A percentile compares a stretch with the other conserved stretches of the same genome.
Evolutionary conservation across 164 flowering plant genomes (phyloP).

Genomic region (Pachysandra terminalis): DNA sequence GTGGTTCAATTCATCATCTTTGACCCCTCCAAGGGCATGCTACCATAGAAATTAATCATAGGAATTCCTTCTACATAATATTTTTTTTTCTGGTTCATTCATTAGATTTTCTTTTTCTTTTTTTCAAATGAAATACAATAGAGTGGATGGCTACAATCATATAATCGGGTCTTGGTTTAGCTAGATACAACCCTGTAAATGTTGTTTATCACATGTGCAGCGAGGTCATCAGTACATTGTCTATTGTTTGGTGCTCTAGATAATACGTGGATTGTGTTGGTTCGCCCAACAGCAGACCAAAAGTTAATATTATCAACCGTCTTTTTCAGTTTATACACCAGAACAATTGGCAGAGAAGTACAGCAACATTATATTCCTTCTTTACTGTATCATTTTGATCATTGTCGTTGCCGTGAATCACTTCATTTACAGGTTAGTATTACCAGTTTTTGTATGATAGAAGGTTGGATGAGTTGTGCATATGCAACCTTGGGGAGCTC

Average conservation of each 20-base stretch:
- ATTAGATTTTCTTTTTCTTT: background rate
- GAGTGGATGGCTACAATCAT: background rate
- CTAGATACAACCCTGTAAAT: too few relatives aligned
- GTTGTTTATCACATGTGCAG: background rate
- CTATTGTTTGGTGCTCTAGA: background rate
- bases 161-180: background rate
- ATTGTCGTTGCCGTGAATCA: constrained; percentile 67
- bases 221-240: background rate
- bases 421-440: constrained; percentile 60
- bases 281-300: background rate
- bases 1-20: too few relatives aligned
- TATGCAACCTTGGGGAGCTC: background rate
- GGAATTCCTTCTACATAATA: too few relatives aligned
- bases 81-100: background rate
- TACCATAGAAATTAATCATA: too few relatives aligned
- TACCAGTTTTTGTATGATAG: background rate
- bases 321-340: constrained; percentile 83
- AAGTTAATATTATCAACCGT: constrained; percentile 3
- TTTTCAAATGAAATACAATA: background rate
- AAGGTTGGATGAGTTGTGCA: background rate
- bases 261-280: background rate
- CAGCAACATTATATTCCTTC: constrained; percentile 70
- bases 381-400: constrained; percentile 70
- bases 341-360: constrained; percentile 94
- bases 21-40: too few relatives aligned